Evolutionary conservation across 805 yeast species (phyloP).

Genomic region (Millerago galiae): DNA sequence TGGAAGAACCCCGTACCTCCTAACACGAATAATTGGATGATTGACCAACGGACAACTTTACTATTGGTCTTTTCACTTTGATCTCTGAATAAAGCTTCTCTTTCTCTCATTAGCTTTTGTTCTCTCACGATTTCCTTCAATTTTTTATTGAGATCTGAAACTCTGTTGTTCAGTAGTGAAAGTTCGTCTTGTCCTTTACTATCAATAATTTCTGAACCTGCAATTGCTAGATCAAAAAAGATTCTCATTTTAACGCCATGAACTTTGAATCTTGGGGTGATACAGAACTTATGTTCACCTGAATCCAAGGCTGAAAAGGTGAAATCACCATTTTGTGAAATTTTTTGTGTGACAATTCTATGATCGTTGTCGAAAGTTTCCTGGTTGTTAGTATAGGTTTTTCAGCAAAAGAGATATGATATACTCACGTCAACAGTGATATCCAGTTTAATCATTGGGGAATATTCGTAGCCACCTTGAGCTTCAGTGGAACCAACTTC

Average conservation of each 20-base stretch:
- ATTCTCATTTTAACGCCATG: constrained; percentile 53
- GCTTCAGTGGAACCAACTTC: constrained; percentile 36
- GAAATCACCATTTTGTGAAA: constrained; percentile 56
- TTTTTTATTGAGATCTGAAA: constrained; percentile 50
- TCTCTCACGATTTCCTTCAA: constrained; percentile 56
- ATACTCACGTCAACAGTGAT: constrained; percentile 57
- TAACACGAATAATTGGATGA: constrained; percentile 64
- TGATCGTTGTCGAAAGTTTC: constrained; percentile 83
- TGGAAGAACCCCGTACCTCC: constrained; percentile 70
- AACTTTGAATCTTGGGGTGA: constrained; percentile 45
- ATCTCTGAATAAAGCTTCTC: constrained; percentile 74
- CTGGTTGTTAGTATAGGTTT: constrained; percentile 15
- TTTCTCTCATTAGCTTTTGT: constrained; percentile 54
- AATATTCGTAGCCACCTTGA: constrained; percentile 42
- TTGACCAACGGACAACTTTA: constrained; percentile 66
- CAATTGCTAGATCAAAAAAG: constrained; percentile 64
- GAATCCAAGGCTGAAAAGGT: constrained; percentile 76
- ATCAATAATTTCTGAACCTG: constrained; percentile 60
- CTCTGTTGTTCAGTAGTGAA: constrained; percentile 46
- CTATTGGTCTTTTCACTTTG: constrained; percentile 71
- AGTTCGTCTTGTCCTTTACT: constrained; percentile 50
- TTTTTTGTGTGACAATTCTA: constrained; percentile 64
- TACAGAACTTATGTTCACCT: constrained; percentile 82
- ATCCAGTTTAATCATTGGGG: constrained; percentile 51
- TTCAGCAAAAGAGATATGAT: not conserved